Evolutionary conservation across 257 asterid genomes (phyloP).

Genomic region (Knoxia roxburghii): DNA sequence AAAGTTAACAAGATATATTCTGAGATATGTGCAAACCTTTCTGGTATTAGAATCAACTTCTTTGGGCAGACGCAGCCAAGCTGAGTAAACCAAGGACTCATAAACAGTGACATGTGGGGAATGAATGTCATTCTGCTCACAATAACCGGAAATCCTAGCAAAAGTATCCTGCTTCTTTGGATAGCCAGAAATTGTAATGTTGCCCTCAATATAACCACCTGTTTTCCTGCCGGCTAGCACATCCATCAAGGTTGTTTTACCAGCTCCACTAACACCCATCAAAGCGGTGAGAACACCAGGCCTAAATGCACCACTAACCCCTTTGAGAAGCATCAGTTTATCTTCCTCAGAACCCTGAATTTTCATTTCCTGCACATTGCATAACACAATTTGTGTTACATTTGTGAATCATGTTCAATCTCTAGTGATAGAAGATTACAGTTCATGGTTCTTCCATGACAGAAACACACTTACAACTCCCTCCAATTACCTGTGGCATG

Average conservation of each 20-base stretch:
- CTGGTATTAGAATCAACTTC: conserved; percentile 39
- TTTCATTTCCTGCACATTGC: conserved; percentile 58
- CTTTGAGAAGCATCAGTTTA: conserved; percentile 51
- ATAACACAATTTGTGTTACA: neutral
- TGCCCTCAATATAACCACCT: conserved; percentile 72
- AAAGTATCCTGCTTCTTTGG: conserved; percentile 69
- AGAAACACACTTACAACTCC: neutral
- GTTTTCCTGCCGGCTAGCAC: conserved; percentile 79
- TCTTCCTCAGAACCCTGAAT: conserved; percentile 46
- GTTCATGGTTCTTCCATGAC: too few species aligned
- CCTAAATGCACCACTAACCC: conserved; percentile 73
- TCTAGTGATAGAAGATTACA: neutral
- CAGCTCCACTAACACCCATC: conserved; percentile 91
- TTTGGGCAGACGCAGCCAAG: conserved; percentile 61
- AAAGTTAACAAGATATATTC: neutral
- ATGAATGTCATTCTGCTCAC: conserved; percentile 81
- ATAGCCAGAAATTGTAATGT: conserved; percentile 58
- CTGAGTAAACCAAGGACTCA: conserved; percentile 69
- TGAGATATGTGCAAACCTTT: conserved; percentile 29
- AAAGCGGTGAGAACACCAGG: conserved; percentile 82
- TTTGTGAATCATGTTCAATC: too few species aligned
- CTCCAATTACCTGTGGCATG: conserved; percentile 64
- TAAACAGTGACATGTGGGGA: conserved; percentile 69
- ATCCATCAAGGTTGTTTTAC: conserved; percentile 78
- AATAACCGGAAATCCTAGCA: conserved; percentile 69